phyloP scores from a whole-genome alignment of 257 asterid species.

The Penstemon barbatus region DNA sequence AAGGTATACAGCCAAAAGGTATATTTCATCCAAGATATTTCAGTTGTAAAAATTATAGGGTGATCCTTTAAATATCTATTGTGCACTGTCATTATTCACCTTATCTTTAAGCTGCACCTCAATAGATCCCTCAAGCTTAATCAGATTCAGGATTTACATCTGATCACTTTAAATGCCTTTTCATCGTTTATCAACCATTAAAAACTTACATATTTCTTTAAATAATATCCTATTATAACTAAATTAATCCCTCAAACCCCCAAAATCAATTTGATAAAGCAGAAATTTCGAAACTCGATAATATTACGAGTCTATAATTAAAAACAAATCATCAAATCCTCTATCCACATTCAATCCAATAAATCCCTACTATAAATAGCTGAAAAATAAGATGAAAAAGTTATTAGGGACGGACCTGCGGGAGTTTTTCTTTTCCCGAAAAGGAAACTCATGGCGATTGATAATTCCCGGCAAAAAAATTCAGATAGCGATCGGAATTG shows the following conservation, averaged over 20 bases:
- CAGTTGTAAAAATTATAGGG: too few species aligned
- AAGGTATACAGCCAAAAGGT: too few species aligned
- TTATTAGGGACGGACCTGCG: slow-evolving; percentile 53
- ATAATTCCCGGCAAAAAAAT: slow-evolving; percentile 22
- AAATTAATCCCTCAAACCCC: slow-evolving; percentile 6
- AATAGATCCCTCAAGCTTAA: slow-evolving; percentile 17
- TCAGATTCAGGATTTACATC: not conserved
- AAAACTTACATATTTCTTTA: too few species aligned
- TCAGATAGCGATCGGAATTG: slow-evolving; percentile 20
- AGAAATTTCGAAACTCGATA: slow-evolving; percentile 6
- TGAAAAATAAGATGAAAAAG: not conserved
- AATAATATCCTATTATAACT: too few species aligned
- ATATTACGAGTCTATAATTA: slow-evolving; percentile 5
- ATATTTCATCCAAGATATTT: too few species aligned
- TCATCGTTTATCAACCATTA: not conserved
- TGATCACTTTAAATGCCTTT: slow-evolving; percentile 8
- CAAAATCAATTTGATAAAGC: slow-evolving; percentile 11
- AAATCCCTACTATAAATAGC: not conserved
- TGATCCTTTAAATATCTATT: not conserved
- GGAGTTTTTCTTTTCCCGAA: slow-evolving; percentile 94
- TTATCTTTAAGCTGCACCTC: slow-evolving; percentile 16
- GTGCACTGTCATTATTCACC: not conserved
- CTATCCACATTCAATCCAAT: slow-evolving; percentile 17
- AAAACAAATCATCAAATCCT: slow-evolving; percentile 12
- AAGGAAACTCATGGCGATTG: slow-evolving; percentile 74